Conservation (phyloP, 1,284 basidiomycete genomes). For the Fomitopsis schrenkii region DNA sequence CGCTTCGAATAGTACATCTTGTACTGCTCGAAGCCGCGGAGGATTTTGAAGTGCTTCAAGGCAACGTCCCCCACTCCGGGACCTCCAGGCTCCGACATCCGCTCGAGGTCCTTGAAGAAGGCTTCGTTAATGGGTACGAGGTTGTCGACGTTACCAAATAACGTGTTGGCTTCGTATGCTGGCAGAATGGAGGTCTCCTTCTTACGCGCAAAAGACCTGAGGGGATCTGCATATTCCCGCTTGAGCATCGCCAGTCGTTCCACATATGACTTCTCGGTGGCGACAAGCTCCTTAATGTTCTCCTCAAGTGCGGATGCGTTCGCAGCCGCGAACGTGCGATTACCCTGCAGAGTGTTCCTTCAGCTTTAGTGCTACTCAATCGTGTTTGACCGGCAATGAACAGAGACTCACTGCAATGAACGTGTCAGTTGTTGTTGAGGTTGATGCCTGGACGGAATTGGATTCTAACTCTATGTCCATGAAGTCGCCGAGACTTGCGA, state of each 20-base stretch:
- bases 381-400: background rate
- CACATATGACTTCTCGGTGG: conserved; percentile 77
- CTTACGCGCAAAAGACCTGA: conserved; percentile 80
- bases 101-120: conserved; percentile 83
- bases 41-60: conserved; percentile 78
- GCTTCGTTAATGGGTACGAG: conserved; percentile 85
- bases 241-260: conserved; percentile 72
- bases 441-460: conserved; percentile 10
- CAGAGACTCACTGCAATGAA: conserved; percentile 13
- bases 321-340: conserved; percentile 54
- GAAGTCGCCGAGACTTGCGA: conserved; percentile 68
- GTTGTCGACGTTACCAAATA: conserved; percentile 93
- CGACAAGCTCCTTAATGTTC: conserved; percentile 72
- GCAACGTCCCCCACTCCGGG: conserved; percentile 80
- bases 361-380: background rate
- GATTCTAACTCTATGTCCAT: conserved; percentile 36
- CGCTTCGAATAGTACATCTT: conserved; percentile 89
- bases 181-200: conserved; percentile 87
- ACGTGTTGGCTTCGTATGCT: conserved; percentile 84
- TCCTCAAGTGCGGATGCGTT: conserved; percentile 63
- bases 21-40: conserved; percentile 86
- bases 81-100: conserved; percentile 62
- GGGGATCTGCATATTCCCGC: conserved; percentile 83
- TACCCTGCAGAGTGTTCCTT: conserved; percentile 6
- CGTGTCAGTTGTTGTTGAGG: conserved; percentile 10